phyloP scores from a whole-genome alignment of 495 filamentous ascomycete species.

The Penicillium pulvis region DNA sequence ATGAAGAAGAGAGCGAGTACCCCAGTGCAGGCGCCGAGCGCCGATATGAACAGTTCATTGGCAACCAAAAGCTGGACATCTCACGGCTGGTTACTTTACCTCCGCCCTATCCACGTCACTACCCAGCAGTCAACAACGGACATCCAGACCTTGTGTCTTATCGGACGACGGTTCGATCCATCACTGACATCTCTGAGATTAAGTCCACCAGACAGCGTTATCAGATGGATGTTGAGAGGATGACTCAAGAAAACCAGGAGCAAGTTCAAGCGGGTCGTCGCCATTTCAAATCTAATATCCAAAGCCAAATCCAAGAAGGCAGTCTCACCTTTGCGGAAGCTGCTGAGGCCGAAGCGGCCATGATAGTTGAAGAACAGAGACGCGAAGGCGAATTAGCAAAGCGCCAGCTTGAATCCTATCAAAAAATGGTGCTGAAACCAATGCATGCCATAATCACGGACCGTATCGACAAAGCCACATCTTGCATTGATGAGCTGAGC shows the following conservation, averaged over 20 bases:
- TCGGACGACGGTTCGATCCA: constrained; percentile 69
- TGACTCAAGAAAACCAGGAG: constrained; percentile 40
- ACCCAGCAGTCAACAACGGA: constrained; percentile 93
- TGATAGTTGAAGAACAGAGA: constrained; percentile 62
- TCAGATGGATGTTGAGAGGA: constrained; percentile 36
- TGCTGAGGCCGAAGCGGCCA: constrained; percentile 70
- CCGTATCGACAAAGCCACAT: constrained; percentile 62
- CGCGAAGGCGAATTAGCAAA: constrained; percentile 64
- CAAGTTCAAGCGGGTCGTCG: constrained; percentile 49
- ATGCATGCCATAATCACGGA: constrained; percentile 70
- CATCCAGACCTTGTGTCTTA: constrained; percentile 85
- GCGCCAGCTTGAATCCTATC: constrained; percentile 74
- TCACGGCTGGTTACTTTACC: constrained; percentile 91
- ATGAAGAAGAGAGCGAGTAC: constrained; percentile 56
- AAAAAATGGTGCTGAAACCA: constrained; percentile 72
- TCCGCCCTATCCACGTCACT: constrained; percentile 87
- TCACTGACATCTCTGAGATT: constrained; percentile 75
- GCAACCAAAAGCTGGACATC: constrained; percentile 70
- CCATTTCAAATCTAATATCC: constrained; percentile 64
- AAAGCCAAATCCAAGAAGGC: constrained; percentile 71
- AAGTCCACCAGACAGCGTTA: constrained; percentile 67
- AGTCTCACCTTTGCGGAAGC: constrained; percentile 79
- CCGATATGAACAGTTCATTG: constrained; percentile 23
- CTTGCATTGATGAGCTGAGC: constrained; percentile 70
- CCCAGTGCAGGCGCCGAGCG: constrained; percentile 16